These are phyloP conservation scores for Serendipita indica DNA, from an alignment of 768 basidiomycete genomes.

Conservation along the genomic window DNA sequence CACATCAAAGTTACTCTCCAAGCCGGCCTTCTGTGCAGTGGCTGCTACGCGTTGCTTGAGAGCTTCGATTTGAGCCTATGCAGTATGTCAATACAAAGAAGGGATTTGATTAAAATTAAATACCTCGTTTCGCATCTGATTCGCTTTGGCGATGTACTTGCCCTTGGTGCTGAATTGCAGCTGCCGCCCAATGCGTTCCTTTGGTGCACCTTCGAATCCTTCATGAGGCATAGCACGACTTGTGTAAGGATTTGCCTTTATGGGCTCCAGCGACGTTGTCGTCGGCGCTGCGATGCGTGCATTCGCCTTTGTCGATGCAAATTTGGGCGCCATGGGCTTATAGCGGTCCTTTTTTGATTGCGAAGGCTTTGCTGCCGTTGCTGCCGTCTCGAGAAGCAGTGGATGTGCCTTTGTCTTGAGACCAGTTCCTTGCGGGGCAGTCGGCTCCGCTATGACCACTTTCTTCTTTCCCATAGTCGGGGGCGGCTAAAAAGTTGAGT, in stretches of 20 bases:
- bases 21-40: slow-evolving; percentile 79
- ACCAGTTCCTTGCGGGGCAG: slow-evolving; percentile 64
- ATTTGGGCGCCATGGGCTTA: slow-evolving; percentile 99
- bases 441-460: slow-evolving; percentile 37
- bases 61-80: slow-evolving; percentile 62
- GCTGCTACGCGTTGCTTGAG: slow-evolving; percentile 89
- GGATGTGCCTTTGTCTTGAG: slow-evolving; percentile 88
- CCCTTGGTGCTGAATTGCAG: slow-evolving; percentile 84
- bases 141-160: slow-evolving; percentile 42
- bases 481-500: slow-evolving; percentile 28
- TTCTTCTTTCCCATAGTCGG: slow-evolving; percentile 40
- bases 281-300: slow-evolving; percentile 49
- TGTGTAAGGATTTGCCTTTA: slow-evolving; percentile 66
- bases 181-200: slow-evolving; percentile 48
- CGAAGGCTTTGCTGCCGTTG: slow-evolving; percentile 26
- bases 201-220: slow-evolving; percentile 54
- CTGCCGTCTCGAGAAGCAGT: slow-evolving; percentile 54
- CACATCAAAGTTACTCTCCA: slow-evolving; percentile 85
- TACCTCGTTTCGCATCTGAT: slow-evolving; percentile 38
- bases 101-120: slow-evolving; percentile 55
- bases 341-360: slow-evolving; percentile 83
- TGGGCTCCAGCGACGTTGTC: slow-evolving; percentile 23
- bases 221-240: slow-evolving; percentile 29
- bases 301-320: slow-evolving; percentile 89
- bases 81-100: slow-evolving; percentile 20